These are phyloP conservation scores for Melastoma malabathricum DNA, from an alignment of 345 rosid genomes.

Conservation along the genomic window DNA sequence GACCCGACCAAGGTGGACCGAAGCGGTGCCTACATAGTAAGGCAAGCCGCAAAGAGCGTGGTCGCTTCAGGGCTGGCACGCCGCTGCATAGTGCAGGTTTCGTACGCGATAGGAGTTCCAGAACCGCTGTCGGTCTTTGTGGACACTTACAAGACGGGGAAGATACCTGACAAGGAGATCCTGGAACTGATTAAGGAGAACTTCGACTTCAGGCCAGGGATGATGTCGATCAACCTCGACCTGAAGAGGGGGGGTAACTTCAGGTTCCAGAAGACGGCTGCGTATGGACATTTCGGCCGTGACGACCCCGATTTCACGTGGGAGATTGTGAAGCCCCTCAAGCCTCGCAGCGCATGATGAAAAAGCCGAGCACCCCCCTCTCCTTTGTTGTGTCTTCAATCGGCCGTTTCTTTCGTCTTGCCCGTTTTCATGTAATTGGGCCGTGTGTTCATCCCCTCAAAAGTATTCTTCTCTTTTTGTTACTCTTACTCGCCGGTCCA, in stretches of 20 bases:
- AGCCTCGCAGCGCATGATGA: slow-evolving; percentile 12
- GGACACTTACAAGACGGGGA: slow-evolving; percentile 12
- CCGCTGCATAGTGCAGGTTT: slow-evolving; percentile 17
- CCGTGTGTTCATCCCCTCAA: no score
- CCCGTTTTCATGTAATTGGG: no score
- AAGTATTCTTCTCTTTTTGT: no score
- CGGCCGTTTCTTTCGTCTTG: no score
- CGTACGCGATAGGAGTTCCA: slow-evolving; percentile 10
- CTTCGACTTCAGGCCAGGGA: slow-evolving; percentile 20
- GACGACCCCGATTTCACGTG: slow-evolving; percentile 16
- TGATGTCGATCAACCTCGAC: slow-evolving; percentile 12
- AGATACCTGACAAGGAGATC: slow-evolving; percentile 12
- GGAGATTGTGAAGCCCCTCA: slow-evolving; percentile 15
- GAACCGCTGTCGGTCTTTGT: slow-evolving; percentile 11
- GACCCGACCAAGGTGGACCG: slow-evolving; percentile 17
- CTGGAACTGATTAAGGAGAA: slow-evolving; percentile 11
- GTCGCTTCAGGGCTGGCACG: slow-evolving; percentile 17
- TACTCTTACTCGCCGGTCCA: no score
- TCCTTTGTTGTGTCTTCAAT: no score
- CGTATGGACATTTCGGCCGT: slow-evolving; percentile 15
- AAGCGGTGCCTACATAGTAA: slow-evolving; percentile 10
- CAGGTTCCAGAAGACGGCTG: slow-evolving; percentile 15
- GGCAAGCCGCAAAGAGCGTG: slow-evolving; percentile 17
- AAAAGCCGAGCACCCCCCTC: background rate
- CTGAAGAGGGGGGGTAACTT: slow-evolving; percentile 16